Evolutionary conservation across 2,329 filamentous ascomycete species (phyloP), one percentile per base, ranked within the genome.

Genomic region (Fusarium udum): DNA sequence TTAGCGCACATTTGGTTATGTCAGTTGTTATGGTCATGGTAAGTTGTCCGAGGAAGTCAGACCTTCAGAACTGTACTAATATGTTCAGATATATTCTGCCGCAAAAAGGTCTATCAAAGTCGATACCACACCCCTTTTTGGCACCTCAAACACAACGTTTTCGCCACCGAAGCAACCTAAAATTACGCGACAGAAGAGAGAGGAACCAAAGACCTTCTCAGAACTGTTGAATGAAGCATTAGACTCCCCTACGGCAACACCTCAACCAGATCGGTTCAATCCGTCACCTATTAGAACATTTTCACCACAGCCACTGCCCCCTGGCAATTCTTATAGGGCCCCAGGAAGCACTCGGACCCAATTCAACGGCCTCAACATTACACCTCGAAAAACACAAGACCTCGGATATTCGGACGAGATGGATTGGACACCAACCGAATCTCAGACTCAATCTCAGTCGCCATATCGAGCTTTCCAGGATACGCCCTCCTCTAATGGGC

Each of bases 391-490:
- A 34, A 43, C 66, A 5, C 71, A 72, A 40, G 69, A 78, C 28
- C 59, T 78, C 3, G 81, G 84, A 14, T 83, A 87, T 64, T 84
- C 83, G 3, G 88, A 92, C 43, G 87, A 88, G 62, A 95, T 95
- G 93, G 93, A 95, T 77, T 94, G 92, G 90, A 88, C 90, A 6
- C 91, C 91, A 2, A 90, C 89, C 1, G 83, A 84, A 62, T 86
- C 87, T n/a, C 83, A 84, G 51, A 36, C 58, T 7, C 74, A 84
- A 55, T n/a, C 66, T 3, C 73, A 75, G 12, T 72, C 75, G 8
- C 77, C 68, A 4, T 83, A 90, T 67, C 87, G 88, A 60, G 88
- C 87, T 14, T 90, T 91, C 77, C 86, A 84, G 67, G 81, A 85
- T 49, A 80, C 83, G 51, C 80, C 84, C 40, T 74, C 83, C 22